phyloP scores from a whole-genome alignment of 176 grass and related monocot genomes.

The Hsuehochloa calcarea region DNA sequence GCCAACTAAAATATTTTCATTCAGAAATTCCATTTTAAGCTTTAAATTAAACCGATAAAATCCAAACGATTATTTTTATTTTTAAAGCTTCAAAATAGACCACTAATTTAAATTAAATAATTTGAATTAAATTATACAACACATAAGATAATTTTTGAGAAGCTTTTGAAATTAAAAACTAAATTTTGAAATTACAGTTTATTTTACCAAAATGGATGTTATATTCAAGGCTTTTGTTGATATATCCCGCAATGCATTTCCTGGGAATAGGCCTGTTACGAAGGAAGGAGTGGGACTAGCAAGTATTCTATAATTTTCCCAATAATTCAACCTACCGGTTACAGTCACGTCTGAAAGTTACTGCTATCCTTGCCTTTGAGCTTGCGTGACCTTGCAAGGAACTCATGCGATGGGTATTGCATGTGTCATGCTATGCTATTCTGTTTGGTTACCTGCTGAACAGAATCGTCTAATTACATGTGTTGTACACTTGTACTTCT shows the following conservation, averaged over 20 bases:
- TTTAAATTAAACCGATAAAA: too few species aligned
- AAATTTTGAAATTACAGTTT: too few species aligned
- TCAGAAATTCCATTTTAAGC: too few species aligned
- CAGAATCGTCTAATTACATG: neutral
- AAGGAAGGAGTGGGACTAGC: conserved; percentile 58
- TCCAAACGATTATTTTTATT: too few species aligned
- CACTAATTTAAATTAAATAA: too few species aligned
- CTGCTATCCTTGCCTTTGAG: neutral
- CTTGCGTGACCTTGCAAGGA: neutral
- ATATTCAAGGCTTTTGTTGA: conserved; percentile 79
- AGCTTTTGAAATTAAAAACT: too few species aligned
- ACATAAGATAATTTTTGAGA: too few species aligned
- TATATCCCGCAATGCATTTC: conserved; percentile 73
- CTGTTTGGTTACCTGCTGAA: neutral
- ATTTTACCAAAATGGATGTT: too few species aligned
- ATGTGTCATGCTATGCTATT: neutral
- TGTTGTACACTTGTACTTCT: neutral
- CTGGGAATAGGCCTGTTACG: conserved; percentile 62
- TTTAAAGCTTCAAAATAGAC: too few species aligned
- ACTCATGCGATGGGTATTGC: neutral
- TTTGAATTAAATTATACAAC: too few species aligned
- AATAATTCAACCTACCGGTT: neutral
- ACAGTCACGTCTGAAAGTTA: neutral
- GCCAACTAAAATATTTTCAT: too few species aligned
- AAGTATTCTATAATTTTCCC: conserved; percentile 40